A percentile compares a stretch with the other conserved stretches of the same genome.
Conservation (phyloP, 2,329 filamentous ascomycete genomes). For the Trichoderma semiorbis region DNA sequence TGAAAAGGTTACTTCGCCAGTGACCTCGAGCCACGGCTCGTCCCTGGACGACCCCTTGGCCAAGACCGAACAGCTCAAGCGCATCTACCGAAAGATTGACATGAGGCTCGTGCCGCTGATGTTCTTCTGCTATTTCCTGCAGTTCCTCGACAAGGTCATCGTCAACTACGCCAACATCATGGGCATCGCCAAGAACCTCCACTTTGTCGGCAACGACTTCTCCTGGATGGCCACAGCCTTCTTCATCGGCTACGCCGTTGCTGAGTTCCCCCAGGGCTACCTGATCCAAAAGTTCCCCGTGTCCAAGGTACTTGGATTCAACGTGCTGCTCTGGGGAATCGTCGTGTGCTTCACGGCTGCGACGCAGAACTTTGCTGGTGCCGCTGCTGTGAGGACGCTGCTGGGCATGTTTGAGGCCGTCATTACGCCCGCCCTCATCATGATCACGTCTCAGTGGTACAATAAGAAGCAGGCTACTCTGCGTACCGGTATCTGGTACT, state of each 20-base stretch:
- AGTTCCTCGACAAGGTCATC: conserved; percentile 29
- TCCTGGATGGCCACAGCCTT: conserved; percentile 32
- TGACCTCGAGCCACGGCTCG: conserved; percentile 3
- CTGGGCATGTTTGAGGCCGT: conserved; percentile 47
- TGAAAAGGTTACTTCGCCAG: neutral
- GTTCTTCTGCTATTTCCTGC: conserved; percentile 28
- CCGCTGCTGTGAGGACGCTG: conserved; percentile 42
- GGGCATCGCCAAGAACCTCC: conserved; percentile 28
- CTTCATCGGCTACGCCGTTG: conserved; percentile 30
- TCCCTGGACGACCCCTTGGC: neutral
- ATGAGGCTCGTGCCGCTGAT: conserved; percentile 27
- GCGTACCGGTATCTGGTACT: conserved; percentile 39
- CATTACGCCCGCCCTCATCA: conserved; percentile 49
- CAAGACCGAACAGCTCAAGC: neutral
- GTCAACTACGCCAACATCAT: conserved; percentile 32
- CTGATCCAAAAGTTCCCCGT: conserved; percentile 35
- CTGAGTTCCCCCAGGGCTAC: conserved; percentile 29
- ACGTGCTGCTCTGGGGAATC: conserved; percentile 34
- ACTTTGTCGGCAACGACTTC: conserved; percentile 33
- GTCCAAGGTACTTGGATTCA: conserved; percentile 33
- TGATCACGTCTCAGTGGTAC: conserved; percentile 44
- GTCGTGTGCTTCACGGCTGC: conserved; percentile 44
- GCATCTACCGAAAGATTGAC: conserved; percentile 27
- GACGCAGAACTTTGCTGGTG: conserved; percentile 38
- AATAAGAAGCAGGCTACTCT: conserved; percentile 43